phyloP scores from a whole-genome alignment of 2,329 filamentous ascomycete species.

The Apiospora saccharicola region DNA sequence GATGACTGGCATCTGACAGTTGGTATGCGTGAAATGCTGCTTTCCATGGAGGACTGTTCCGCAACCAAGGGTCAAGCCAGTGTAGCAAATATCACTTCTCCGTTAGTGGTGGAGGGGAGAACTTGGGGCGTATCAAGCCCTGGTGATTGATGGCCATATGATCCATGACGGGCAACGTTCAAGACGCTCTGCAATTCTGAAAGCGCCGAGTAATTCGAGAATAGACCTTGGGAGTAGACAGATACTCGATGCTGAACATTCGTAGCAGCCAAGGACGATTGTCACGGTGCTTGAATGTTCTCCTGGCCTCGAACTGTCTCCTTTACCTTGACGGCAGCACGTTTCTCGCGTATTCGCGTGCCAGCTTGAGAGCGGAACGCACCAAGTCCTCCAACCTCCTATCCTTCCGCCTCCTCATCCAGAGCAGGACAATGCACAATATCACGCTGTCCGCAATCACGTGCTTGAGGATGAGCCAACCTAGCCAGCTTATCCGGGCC shows the following conservation, averaged over 20 bases:
- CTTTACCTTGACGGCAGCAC: slow-evolving; percentile 64
- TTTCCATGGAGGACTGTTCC: background rate
- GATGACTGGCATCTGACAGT: background rate
- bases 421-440: slow-evolving; percentile 71
- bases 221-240: background rate
- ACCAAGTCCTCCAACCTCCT: slow-evolving; percentile 77
- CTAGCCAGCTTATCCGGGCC: slow-evolving; percentile 74
- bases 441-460: slow-evolving; percentile 74
- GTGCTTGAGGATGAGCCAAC: slow-evolving; percentile 77
- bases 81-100: background rate
- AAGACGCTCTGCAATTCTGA: background rate
- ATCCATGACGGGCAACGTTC: background rate
- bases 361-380: slow-evolving; percentile 65
- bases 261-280: background rate
- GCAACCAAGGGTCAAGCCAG: background rate
- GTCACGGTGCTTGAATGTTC: background rate
- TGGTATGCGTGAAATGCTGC: background rate
- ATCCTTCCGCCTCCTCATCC: slow-evolving; percentile 76
- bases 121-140: background rate
- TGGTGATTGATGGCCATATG: background rate
- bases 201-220: background rate
- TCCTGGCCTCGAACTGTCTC: background rate
- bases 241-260: background rate
- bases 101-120: background rate
- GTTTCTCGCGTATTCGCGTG: slow-evolving; percentile 65